Conservation (phyloP, 257 asterid genomes). For the Fraxinus americana region DNA sequence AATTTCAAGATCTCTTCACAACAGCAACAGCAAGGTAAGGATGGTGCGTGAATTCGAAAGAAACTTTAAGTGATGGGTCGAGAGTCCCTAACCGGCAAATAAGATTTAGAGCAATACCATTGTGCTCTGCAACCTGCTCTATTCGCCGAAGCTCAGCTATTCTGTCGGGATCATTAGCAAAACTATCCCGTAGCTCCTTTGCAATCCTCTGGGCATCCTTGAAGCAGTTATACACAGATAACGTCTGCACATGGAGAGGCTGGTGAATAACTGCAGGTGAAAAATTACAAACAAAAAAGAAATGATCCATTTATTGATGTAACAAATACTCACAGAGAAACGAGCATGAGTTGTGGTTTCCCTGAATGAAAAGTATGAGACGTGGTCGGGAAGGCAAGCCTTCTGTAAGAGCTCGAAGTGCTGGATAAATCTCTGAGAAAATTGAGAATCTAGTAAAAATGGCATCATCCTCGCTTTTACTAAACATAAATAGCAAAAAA, state of each 20-base stretch:
- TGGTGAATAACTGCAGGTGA: slow-evolving; percentile 18
- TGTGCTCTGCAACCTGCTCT: slow-evolving; percentile 96
- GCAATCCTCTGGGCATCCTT: slow-evolving; percentile 86
- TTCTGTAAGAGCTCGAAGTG: slow-evolving; percentile 91
- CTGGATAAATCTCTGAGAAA: slow-evolving; percentile 85
- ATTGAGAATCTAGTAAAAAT: slow-evolving; percentile 27
- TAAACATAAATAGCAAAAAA: slow-evolving; percentile 12
- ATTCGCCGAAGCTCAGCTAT: slow-evolving; percentile 69
- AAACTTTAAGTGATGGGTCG: slow-evolving; percentile 76
- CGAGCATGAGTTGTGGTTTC: slow-evolving; percentile 64
- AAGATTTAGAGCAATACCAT: slow-evolving; percentile 75
- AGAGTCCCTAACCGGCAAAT: slow-evolving; percentile 72
- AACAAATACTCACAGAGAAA: slow-evolving; percentile 59
- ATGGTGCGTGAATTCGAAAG: slow-evolving; percentile 82
- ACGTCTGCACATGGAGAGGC: slow-evolving; percentile 40
- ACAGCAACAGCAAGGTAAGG: slow-evolving; percentile 87
- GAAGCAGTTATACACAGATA: slow-evolving; percentile 64
- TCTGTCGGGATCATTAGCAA: slow-evolving; percentile 64
- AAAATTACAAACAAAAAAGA: not conserved
- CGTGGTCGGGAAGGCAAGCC: slow-evolving; percentile 84
- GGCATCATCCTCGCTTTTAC: slow-evolving; percentile 1
- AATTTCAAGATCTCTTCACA: slow-evolving; percentile 83
- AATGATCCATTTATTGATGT: not conserved
- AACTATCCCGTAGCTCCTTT: slow-evolving; percentile 66
- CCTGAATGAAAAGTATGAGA: slow-evolving; percentile 65